A percentile compares a stretch with the other conserved stretches of the same genome.
Conservation (phyloP, 805 yeast genomes). For the Yamadazyma insecticola region DNA sequence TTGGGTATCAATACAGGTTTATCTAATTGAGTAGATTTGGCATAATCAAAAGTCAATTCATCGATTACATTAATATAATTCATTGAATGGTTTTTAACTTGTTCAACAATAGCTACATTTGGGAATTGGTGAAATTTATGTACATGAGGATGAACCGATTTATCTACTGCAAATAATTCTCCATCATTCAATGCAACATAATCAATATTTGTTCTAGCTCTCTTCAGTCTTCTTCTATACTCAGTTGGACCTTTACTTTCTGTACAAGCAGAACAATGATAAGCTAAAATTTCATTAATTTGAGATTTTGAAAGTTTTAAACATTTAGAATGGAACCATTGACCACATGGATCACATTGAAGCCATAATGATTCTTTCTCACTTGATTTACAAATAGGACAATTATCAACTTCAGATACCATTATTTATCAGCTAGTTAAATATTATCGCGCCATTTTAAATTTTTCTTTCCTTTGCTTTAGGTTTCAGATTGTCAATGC, state of each 20-base stretch:
- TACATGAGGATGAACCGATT: slow-evolving; percentile 52
- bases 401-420: slow-evolving; percentile 14
- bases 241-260: slow-evolving; percentile 45
- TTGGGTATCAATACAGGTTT: slow-evolving; percentile 46
- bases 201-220: slow-evolving; percentile 57
- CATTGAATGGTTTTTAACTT: slow-evolving; percentile 1
- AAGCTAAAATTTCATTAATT: slow-evolving; percentile 38
- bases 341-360: slow-evolving; percentile 50
- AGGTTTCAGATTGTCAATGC: too few species aligned
- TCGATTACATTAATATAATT: slow-evolving; percentile 21
- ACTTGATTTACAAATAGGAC: slow-evolving; percentile 19
- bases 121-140: slow-evolving; percentile 25
- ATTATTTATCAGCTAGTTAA: too few species aligned
- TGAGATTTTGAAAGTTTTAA: slow-evolving; percentile 30
- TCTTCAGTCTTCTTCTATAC: slow-evolving; percentile 47
- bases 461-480: too few species aligned
- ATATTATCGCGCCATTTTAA: too few species aligned
- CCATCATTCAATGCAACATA: slow-evolving; percentile 80
- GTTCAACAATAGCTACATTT: slow-evolving; percentile 19
- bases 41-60: slow-evolving; percentile 34
- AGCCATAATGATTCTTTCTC: slow-evolving; percentile 39
- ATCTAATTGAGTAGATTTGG: slow-evolving; percentile 23
- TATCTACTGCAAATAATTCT: slow-evolving; percentile 44
- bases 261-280: slow-evolving; percentile 53
- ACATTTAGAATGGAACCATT: slow-evolving; percentile 56